These are phyloP conservation scores for Ustanciosporium gigantosporum DNA, from an alignment of 1,284 basidiomycete species.

Conservation along the genomic window DNA sequence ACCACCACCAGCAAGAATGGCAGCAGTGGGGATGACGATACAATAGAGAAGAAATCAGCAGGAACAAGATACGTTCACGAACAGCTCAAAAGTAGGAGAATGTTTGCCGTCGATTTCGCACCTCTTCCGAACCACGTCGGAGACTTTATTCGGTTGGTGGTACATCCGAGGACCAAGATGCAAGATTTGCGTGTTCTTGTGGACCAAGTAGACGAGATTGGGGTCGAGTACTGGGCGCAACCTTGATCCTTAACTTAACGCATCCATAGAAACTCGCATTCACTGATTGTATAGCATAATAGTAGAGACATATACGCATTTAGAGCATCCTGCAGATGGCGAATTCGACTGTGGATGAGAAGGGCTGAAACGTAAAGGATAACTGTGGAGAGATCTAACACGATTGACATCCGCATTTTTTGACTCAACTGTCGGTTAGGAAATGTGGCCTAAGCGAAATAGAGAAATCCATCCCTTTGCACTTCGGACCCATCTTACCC, in stretches of 20 bases:
- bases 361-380: too few species aligned
- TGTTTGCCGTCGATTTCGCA: conserved; percentile 56
- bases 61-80: conserved; percentile 23
- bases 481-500: too few species aligned
- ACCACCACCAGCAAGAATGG: neutral
- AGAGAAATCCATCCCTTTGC: too few species aligned
- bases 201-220: conserved; percentile 40
- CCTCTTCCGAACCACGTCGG: conserved; percentile 40
- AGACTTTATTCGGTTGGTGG: conserved; percentile 49
- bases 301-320: neutral
- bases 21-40: neutral
- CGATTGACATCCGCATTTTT: too few species aligned
- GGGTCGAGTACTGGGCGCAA: conserved; percentile 24
- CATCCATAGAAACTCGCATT: too few species aligned
- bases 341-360: too few species aligned
- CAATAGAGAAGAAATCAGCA: conserved; percentile 9
- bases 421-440: too few species aligned
- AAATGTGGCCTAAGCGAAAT: too few species aligned
- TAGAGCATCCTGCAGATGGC: too few species aligned
- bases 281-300: neutral
- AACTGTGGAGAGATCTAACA: too few species aligned
- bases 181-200: conserved; percentile 36
- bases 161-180: conserved; percentile 47
- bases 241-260: too few species aligned
- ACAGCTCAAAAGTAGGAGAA: conserved; percentile 27